Evolutionary conservation across 192 early-diverging fungal genomes (phyloP).

Genomic region (Piromyces finnis): DNA sequence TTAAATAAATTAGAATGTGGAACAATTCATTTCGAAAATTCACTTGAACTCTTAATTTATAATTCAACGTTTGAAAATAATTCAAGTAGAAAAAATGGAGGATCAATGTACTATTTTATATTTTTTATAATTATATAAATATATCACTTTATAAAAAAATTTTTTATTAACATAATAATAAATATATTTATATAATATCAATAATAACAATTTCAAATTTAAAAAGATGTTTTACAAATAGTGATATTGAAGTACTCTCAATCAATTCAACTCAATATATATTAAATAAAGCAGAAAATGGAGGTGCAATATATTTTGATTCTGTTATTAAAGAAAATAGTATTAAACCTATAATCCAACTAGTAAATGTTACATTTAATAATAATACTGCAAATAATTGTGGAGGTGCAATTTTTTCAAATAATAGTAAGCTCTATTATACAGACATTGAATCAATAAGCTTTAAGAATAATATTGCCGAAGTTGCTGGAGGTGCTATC

Average conservation of each 20-base stretch:
- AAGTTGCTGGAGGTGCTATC: background rate
- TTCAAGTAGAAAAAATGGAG: background rate
- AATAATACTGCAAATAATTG: background rate
- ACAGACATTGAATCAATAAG: background rate
- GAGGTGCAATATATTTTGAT: background rate
- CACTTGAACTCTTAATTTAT: background rate
- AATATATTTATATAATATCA: too few species aligned
- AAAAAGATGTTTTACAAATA: background rate
- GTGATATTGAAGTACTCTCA: background rate
- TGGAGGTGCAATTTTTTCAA: background rate
- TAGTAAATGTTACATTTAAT: background rate
- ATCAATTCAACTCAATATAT: background rate
- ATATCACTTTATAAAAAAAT: too few species aligned
- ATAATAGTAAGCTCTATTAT: background rate
- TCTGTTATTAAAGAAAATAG: background rate
- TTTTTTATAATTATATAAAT: too few species aligned
- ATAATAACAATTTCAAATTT: too few species aligned
- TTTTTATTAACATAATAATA: too few species aligned
- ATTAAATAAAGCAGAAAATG: background rate
- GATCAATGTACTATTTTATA: background rate
- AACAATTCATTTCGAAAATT: background rate
- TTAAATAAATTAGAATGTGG: background rate
- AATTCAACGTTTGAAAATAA: background rate
- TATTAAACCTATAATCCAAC: background rate
- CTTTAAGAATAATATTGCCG: background rate